A percentile compares a stretch with the other conserved stretches of the same genome.
phyloP scores from a whole-genome alignment of 192 early-diverging fungal species.

The Entrophospora sp. region DNA sequence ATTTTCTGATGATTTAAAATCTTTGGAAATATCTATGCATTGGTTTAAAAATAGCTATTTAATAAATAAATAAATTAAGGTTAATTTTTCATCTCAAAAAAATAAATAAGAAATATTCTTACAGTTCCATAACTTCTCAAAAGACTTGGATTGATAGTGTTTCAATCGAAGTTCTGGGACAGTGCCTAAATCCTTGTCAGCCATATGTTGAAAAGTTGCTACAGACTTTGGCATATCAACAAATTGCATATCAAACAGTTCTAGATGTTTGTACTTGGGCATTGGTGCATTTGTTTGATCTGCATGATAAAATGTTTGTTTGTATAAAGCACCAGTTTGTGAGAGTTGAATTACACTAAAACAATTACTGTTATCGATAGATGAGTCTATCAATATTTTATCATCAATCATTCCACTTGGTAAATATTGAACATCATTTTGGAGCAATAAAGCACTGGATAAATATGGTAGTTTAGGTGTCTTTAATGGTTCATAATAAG shows the following conservation, averaged over 20 bases:
- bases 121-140: conserved; percentile 15
- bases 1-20: not conserved
- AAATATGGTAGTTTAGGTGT: not conserved
- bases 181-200: conserved; percentile 4
- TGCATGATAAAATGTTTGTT: not conserved
- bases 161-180: not conserved
- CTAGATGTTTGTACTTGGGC: not conserved
- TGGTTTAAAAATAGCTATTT: not conserved
- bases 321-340: conserved; percentile 10
- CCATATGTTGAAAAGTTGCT: not conserved
- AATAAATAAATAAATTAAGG: not conserved
- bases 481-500: not conserved
- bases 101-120: not conserved
- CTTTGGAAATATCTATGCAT: not conserved
- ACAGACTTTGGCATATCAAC: not conserved
- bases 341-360: conserved; percentile 1
- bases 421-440: not conserved
- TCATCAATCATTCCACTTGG: not conserved
- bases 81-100: not conserved
- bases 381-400: not conserved
- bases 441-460: not conserved
- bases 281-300: not conserved
- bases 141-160: not conserved
- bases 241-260: not conserved
- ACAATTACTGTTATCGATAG: not conserved